Evolutionary conservation across 768 basidiomycete species (phyloP).

Genomic region (Podaxis carcinomalis): DNA sequence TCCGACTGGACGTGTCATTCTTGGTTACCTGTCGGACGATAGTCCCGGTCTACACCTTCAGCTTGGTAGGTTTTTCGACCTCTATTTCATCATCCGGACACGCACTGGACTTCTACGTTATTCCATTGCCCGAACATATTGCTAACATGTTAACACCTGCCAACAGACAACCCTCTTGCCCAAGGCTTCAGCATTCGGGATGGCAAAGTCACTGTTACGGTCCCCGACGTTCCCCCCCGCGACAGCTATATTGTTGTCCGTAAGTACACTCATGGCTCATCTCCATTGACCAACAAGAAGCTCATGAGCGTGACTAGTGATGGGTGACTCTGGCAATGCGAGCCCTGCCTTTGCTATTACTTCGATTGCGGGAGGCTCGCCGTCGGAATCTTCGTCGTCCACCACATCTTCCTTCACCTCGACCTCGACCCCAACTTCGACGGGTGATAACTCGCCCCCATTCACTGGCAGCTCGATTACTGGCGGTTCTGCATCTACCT

Average conservation of each 20-base stretch:
- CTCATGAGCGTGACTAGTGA: conserved; percentile 33
- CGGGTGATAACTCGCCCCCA: conserved; percentile 22
- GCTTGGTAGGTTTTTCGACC: conserved; percentile 33
- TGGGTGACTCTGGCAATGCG: conserved; percentile 65
- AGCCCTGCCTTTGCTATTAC: conserved; percentile 60
- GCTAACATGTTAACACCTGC: background rate
- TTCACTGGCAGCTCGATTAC: conserved; percentile 29
- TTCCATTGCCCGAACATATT: background rate
- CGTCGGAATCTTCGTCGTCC: conserved; percentile 17
- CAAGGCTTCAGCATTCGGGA: conserved; percentile 45
- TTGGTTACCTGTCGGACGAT: conserved; percentile 43
- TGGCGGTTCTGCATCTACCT: conserved; percentile 15
- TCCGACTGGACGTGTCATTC: conserved; percentile 42
- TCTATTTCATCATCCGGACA: background rate
- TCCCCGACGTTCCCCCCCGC: conserved; percentile 43
- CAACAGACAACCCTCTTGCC: conserved; percentile 55
- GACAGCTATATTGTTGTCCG: conserved; percentile 58
- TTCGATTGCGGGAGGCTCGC: conserved; percentile 32
- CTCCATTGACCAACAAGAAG: conserved; percentile 2
- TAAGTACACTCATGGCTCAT: conserved; percentile 32
- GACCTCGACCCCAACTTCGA: background rate
- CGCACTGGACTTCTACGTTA: background rate
- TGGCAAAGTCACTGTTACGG: conserved; percentile 45
- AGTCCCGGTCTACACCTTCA: conserved; percentile 46
- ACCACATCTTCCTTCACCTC: conserved; percentile 14